Evolutionary conservation across 2,329 filamentous ascomycete genomes (phyloP).

Genomic region (Pseudogymnoascus destructans): DNA sequence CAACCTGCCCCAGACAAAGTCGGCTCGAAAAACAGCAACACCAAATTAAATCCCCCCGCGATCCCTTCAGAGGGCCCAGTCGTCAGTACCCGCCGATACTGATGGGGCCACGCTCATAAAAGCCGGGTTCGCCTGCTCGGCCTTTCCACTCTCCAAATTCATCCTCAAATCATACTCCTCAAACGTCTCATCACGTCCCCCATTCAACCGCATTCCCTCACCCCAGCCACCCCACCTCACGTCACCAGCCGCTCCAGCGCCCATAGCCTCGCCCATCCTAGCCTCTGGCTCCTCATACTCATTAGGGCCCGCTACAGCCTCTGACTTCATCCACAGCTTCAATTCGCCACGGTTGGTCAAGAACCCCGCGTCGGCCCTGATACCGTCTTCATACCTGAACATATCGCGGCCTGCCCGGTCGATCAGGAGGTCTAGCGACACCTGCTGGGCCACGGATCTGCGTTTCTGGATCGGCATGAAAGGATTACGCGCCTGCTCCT

Average conservation of each 20-base stretch:
- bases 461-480: neutral
- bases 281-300: neutral
- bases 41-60: neutral
- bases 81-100: neutral
- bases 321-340: conserved; percentile 10
- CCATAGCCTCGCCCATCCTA: neutral
- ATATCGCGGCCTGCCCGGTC: neutral
- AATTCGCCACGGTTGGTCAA: conserved; percentile 15
- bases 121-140: neutral
- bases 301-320: neutral
- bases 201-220: neutral
- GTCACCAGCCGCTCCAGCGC: neutral
- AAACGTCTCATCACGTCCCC: neutral
- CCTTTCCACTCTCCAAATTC: neutral
- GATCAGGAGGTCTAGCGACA: neutral
- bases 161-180: neutral
- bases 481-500: conserved; percentile 3
- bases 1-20: too few species aligned
- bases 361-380: conserved; percentile 19
- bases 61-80: neutral
- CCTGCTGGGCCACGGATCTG: neutral
- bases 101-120: neutral
- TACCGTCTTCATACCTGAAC: conserved; percentile 10
- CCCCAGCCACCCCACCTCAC: neutral
- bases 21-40: too few species aligned